These are phyloP conservation scores for Misopates orontium DNA, from an alignment of 257 asterid species.

Conservation along the genomic window DNA sequence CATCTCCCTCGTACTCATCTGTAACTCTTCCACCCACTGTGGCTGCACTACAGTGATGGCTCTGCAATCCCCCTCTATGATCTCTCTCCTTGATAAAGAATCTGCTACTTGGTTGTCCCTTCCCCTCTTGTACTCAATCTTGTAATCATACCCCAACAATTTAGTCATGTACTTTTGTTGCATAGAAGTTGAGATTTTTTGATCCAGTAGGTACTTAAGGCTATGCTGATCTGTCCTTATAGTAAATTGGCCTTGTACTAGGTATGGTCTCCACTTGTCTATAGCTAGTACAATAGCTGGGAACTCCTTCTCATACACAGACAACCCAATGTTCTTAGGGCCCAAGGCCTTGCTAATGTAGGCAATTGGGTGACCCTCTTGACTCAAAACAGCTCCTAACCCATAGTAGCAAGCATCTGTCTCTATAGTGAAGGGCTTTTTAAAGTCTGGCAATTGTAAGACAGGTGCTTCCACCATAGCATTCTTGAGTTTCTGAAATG, in stretches of 20 bases:
- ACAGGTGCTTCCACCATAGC: neutral
- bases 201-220: neutral
- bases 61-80: too few species aligned
- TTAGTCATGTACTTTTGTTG: too few species aligned
- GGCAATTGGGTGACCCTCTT: neutral
- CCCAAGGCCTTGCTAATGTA: neutral
- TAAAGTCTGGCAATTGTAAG: neutral
- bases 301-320: too few species aligned
- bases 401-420: too few species aligned
- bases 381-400: too few species aligned
- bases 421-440: neutral
- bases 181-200: neutral
- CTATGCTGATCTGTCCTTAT: neutral
- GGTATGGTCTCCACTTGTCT: neutral
- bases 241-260: neutral
- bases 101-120: too few species aligned
- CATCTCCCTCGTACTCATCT: too few species aligned
- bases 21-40: too few species aligned
- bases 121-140: too few species aligned
- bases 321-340: neutral
- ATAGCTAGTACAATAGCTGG: neutral
- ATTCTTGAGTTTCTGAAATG: neutral
- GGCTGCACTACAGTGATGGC: too few species aligned
- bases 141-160: too few species aligned
- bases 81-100: too few species aligned